A percentile compares a stretch with the other conserved stretches of the same genome.
Evolutionary conservation across 805 yeast species (phyloP).

Genomic region (Priceomyces melissophilus): DNA sequence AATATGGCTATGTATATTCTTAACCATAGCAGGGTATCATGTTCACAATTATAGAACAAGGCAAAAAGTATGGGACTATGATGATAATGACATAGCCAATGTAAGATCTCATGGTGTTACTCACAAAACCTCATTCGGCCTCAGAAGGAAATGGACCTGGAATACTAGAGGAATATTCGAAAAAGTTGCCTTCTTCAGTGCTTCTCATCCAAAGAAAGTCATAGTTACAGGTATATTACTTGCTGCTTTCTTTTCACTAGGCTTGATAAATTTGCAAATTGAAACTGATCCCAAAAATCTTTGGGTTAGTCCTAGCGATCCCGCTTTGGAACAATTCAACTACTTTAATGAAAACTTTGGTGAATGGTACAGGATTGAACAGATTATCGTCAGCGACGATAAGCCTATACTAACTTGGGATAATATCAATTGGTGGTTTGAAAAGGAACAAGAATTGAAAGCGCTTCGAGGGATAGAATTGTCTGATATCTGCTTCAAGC

Average conservation of each 20-base stretch:
- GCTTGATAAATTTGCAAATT: constrained; percentile 49
- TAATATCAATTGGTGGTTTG: constrained; percentile 83
- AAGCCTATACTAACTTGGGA: constrained; percentile 60
- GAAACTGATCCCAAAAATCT: constrained; percentile 79
- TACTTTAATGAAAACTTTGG: constrained; percentile 82
- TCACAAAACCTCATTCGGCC: constrained; percentile 2
- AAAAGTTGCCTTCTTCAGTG: constrained; percentile 55
- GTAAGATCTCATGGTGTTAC: constrained; percentile 12
- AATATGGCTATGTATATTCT: constrained; percentile 37
- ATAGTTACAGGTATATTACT: constrained; percentile 24
- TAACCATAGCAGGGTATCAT: constrained; percentile 45
- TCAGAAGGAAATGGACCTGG: constrained; percentile 2
- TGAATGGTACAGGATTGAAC: constrained; percentile 88
- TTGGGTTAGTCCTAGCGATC: constrained; percentile 85
- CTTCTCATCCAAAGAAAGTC: constrained; percentile 49
- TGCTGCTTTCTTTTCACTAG: constrained; percentile 47
- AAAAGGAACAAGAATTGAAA: constrained; percentile 56
- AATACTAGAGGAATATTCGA: constrained; percentile 37
- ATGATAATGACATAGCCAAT: constrained; percentile 13
- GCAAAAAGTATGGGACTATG: constrained; percentile 4
- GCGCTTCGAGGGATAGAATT: constrained; percentile 33
- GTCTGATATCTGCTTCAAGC: constrained; percentile 78
- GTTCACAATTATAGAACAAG: constrained; percentile 21
- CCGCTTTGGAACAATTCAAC: constrained; percentile 62
- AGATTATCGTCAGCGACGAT: constrained; percentile 66